Conservation (phyloP, 169 alveolate genomes). For the Eimeria sp. region DNA sequence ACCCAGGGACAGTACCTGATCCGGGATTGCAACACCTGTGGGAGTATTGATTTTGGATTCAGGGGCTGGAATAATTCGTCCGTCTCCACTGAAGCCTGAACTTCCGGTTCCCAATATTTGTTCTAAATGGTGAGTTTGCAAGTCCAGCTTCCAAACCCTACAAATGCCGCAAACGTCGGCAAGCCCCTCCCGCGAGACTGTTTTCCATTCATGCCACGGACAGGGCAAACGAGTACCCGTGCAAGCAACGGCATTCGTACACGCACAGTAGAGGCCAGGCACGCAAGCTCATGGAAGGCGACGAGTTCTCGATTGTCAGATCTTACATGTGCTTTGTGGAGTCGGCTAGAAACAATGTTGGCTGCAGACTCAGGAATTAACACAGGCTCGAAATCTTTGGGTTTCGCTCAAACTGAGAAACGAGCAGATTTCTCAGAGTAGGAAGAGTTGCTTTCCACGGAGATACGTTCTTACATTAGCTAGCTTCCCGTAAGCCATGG, state of each 20-base stretch:
- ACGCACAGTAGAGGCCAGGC: background rate
- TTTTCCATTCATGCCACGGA: background rate
- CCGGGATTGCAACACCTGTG: background rate
- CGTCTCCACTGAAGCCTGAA: constrained; percentile 33
- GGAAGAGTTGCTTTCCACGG: background rate
- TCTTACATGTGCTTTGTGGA: constrained; percentile 35
- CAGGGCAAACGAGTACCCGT: background rate
- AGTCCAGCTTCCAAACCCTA: constrained; percentile 53
- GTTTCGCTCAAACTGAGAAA: background rate
- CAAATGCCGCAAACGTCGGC: background rate
- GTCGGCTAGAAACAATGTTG: constrained; percentile 48
- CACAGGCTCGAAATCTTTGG: background rate
- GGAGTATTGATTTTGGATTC: constrained; percentile 6
- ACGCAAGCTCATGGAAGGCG: background rate
- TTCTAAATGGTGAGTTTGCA: background rate
- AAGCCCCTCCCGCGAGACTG: background rate
- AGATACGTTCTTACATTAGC: background rate
- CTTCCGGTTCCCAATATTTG: constrained; percentile 48
- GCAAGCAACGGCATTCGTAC: background rate
- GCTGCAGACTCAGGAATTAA: background rate
- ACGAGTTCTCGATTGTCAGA: background rate
- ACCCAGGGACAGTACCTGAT: no score
- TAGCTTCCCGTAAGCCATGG: background rate
- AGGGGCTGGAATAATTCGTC: constrained; percentile 54
- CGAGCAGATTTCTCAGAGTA: background rate